Base-by-base conservation (phyloP, 768 basidiomycete genomes). In the Krasilnikovozyma curviuscula region DNA sequence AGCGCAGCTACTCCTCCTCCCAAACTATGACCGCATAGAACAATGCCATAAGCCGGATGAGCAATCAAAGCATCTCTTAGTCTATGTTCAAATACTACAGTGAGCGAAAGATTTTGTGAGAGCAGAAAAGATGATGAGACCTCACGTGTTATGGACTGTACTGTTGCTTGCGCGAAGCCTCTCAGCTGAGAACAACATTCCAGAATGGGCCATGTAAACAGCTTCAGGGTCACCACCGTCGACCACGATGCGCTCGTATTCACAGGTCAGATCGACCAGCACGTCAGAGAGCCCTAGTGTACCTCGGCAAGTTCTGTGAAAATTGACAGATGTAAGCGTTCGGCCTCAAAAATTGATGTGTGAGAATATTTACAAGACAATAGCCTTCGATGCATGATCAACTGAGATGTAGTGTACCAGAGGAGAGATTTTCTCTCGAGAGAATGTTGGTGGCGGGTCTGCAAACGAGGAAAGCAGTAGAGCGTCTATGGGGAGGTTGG, bases 1-100 rank as follows among this genome's bases (percentile, higher is more conserved):
- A 66, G 53, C 12, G 63, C 58, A 1, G 65, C 65, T 2, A 66
- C 66, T 1, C 66, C 67, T 9, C 66, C 67, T 5, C 67, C 67
- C 19, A 68, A 60, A n/a, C 58, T 62, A 55, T 67, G 66, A 34
- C 66, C 66, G 38, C 57, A 56, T 7, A 67, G 43, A 13, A 66
- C 63, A 1, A 68, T 57, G 0, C 67, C 65, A 41, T 66, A 66
- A 0, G 40, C 50, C 7, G 66, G 62, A 33, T 61, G 59, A 19
- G 54, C 32, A 12, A 46, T 44, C 30, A 68, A 50, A 7, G 66
- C 65, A 6, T 60, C 44, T 6, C 52, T 48, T 25, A 68, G 46
- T 1, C 50, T 51, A 32, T 3, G 10, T 3, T 18, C 33, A 12
- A 12, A 34, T 34, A 12, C 18, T 34, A 18, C 18, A 37, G 18